phyloP scores from a whole-genome alignment of 257 asterid genomes.

The Solanum chiquidenum region DNA sequence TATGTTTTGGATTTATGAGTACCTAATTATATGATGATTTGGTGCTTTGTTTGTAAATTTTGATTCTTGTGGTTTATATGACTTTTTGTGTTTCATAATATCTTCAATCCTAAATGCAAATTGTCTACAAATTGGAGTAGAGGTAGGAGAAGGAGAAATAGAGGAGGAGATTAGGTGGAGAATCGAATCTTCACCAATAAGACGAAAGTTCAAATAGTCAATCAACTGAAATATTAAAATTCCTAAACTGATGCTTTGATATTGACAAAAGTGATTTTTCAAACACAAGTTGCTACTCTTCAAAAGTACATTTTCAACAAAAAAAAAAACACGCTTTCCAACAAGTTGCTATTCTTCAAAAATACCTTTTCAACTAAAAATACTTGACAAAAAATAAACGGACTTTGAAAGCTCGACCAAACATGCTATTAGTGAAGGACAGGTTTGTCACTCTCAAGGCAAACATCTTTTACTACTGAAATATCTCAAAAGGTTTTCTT shows the following conservation, averaged over 20 bases:
- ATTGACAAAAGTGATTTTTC: not conserved
- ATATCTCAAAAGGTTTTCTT: not conserved
- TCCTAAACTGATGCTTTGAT: not conserved
- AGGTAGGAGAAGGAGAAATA: not conserved
- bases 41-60: not conserved
- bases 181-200: not conserved
- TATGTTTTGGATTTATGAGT: constrained; percentile 19
- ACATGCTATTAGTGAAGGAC: not conserved
- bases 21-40: not conserved
- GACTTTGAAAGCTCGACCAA: not conserved
- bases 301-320: no score
- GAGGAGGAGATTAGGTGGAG: not conserved
- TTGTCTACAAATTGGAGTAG: not conserved
- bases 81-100: not conserved
- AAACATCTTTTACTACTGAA: not conserved
- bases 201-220: not conserved
- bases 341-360: not conserved
- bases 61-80: not conserved
- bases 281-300: not conserved
- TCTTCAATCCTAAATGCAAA: not conserved
- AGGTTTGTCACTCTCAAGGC: not conserved
- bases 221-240: no score
- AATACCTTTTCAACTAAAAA: not conserved
- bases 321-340: no score
- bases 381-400: not conserved